These are phyloP conservation scores for Scedosporium dehoogii DNA, from an alignment of 2,329 filamentous ascomycete genomes.

Conservation along the genomic window DNA sequence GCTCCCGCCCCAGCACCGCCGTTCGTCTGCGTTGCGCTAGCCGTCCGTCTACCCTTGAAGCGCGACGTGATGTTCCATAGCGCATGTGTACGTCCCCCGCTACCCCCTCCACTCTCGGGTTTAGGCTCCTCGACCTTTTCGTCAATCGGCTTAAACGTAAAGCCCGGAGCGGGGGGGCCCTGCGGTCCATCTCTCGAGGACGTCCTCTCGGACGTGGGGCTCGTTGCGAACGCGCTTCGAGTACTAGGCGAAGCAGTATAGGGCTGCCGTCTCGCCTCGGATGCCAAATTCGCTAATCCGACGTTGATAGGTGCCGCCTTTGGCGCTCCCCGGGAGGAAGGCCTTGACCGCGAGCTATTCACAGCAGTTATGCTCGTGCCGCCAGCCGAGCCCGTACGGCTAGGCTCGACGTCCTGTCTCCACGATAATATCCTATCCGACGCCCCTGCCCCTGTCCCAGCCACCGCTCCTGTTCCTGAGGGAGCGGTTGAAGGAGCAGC, in stretches of 20 bases:
- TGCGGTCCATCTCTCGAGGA: constrained; percentile 17
- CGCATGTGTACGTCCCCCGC: constrained; percentile 27
- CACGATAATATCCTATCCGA: constrained; percentile 78
- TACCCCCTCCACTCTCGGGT: constrained; percentile 32
- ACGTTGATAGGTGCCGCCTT: constrained; percentile 30
- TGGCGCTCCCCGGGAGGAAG: constrained; percentile 26
- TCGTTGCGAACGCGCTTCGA: constrained; percentile 15
- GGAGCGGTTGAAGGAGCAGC: constrained; percentile 12
- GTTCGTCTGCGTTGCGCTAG: constrained; percentile 23
- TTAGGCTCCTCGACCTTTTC: constrained; percentile 47
- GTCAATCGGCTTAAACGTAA: constrained; percentile 35
- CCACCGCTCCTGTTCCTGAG: constrained; percentile 9
- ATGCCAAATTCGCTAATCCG: constrained; percentile 29
- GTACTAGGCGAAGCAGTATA: constrained; percentile 23
- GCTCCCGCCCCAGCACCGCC: constrained; percentile 13
- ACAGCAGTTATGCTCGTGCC: constrained; percentile 23
- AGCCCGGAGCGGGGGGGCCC: constrained; percentile 43
- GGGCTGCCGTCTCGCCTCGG: constrained; percentile 35
- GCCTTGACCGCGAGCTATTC: constrained; percentile 44
- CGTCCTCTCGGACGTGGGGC: constrained; percentile 25
- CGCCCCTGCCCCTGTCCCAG: not conserved
- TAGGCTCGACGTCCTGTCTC: constrained; percentile 57
- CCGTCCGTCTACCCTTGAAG: constrained; percentile 10
- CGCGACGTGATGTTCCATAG: constrained; percentile 24
- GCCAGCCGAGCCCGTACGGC: constrained; percentile 7